Conservation (phyloP, 176 grass and related monocot genomes). For the Eragrostis curvula region DNA sequence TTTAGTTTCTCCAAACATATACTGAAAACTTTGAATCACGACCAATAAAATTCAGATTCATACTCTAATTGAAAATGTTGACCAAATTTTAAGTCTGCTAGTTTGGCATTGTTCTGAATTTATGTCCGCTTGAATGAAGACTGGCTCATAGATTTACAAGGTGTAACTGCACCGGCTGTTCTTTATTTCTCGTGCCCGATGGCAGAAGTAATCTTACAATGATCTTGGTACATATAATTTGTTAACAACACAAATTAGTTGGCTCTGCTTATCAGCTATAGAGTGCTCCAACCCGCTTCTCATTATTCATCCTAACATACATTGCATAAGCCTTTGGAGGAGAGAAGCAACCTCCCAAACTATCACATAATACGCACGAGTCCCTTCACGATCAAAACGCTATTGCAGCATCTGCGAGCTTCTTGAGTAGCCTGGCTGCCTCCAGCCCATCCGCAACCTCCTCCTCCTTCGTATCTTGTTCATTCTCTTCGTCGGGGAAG, state of each 20-base stretch:
- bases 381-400: neutral
- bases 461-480: neutral
- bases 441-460: neutral
- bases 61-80: too few relatives aligned
- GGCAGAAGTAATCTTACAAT: too few relatives aligned
- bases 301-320: neutral
- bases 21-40: neutral
- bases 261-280: too few relatives aligned
- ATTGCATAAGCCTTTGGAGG: neutral
- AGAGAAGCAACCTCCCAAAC: neutral
- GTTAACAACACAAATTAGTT: too few relatives aligned
- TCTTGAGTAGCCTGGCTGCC: neutral
- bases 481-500: neutral
- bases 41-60: neutral
- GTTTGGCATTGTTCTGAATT: too few relatives aligned
- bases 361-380: neutral
- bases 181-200: too few relatives aligned
- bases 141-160: too few relatives aligned
- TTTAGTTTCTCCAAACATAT: neutral
- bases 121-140: too few relatives aligned
- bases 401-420: constrained; percentile 9
- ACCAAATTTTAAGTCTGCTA: too few relatives aligned
- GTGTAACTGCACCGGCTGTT: too few relatives aligned
- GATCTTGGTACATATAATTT: too few relatives aligned
- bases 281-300: neutral